These are phyloP conservation scores for Celoporthe dispersa DNA, from an alignment of 2,329 filamentous ascomycete species.

Conservation along the genomic window DNA sequence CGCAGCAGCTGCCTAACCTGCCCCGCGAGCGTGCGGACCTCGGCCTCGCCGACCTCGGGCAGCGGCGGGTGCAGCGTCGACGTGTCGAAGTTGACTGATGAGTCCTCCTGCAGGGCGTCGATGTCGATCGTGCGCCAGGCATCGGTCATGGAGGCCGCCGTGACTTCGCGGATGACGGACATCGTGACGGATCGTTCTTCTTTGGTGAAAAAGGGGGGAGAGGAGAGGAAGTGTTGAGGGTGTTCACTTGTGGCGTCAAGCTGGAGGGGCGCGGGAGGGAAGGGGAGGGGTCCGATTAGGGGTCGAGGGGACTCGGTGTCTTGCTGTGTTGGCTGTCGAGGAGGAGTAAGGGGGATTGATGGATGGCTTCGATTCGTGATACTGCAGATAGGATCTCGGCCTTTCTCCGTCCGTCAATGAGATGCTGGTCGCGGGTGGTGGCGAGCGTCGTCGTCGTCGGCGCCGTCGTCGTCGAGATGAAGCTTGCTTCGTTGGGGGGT, in stretches of 20 bases:
- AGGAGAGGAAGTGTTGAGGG: background rate
- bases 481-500: background rate
- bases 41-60: conserved; percentile 74
- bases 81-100: conserved; percentile 87
- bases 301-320: background rate
- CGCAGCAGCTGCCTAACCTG: conserved; percentile 88
- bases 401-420: background rate
- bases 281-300: background rate
- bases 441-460: background rate
- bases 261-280: background rate
- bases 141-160: conserved; percentile 62
- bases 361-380: background rate
- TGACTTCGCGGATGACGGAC: conserved; percentile 72
- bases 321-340: background rate
- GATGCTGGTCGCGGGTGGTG: background rate
- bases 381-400: background rate
- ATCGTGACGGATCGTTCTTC: conserved; percentile 44
- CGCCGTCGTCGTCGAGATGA: background rate
- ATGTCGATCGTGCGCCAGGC: conserved; percentile 91
- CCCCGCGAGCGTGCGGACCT: conserved; percentile 75
- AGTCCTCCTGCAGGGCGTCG: conserved; percentile 88
- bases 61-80: conserved; percentile 79
- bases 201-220: background rate
- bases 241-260: background rate
- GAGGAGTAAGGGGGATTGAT: background rate